phyloP scores from a whole-genome alignment of 495 filamentous ascomycete species.

The Aspergillus nanangensis region DNA sequence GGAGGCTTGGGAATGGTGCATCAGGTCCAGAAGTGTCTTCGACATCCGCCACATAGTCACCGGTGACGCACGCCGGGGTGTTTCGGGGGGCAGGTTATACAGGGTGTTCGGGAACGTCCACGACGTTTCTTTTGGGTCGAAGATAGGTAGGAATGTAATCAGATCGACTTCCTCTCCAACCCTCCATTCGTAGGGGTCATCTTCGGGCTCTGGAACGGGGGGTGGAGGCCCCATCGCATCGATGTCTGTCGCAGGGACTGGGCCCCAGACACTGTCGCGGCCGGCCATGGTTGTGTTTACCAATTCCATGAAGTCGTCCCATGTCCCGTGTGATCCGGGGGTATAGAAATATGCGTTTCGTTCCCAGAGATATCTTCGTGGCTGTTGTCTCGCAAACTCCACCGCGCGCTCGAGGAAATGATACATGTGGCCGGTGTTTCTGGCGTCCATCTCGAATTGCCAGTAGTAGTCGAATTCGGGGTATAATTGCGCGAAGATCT shows the following conservation, averaged over 20 bases:
- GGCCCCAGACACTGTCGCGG: conserved; percentile 57
- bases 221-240: conserved; percentile 55
- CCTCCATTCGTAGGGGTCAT: conserved; percentile 66
- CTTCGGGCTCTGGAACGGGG: conserved; percentile 44
- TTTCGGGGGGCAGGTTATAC: conserved; percentile 47
- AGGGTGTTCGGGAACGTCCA: conserved; percentile 58
- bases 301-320: conserved; percentile 45
- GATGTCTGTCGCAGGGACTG: conserved; percentile 46
- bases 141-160: conserved; percentile 65
- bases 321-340: conserved; percentile 55
- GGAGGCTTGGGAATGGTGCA: conserved; percentile 59
- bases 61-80: conserved; percentile 59
- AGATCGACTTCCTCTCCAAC: conserved; percentile 70
- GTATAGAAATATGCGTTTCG: conserved; percentile 67
- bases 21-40: conserved; percentile 55
- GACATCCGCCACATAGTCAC: conserved; percentile 58
- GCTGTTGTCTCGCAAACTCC: conserved; percentile 56
- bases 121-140: conserved; percentile 54
- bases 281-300: conserved; percentile 40
- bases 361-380: conserved; percentile 66
- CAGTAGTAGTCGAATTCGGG: conserved; percentile 69
- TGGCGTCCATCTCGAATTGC: conserved; percentile 71
- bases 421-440: conserved; percentile 65
- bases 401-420: conserved; percentile 57
- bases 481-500: conserved; percentile 56